Conservation (phyloP, 257 asterid species). For the Paraleonurus japonicus region DNA sequence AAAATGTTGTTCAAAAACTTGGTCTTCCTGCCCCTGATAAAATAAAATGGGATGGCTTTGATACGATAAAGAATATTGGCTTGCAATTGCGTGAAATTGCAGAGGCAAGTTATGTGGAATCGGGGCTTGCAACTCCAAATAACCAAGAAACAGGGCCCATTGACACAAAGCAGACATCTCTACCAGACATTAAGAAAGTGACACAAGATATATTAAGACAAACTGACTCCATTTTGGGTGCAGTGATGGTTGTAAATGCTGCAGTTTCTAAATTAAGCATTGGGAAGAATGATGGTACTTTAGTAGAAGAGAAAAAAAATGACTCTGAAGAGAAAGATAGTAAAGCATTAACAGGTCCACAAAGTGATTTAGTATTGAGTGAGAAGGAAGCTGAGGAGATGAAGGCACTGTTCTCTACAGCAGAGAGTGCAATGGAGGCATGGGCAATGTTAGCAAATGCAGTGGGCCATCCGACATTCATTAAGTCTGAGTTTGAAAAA, state of each 20-base stretch:
- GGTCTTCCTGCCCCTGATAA: constrained; percentile 71
- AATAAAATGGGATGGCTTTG: constrained; percentile 84
- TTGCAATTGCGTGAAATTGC: constrained; percentile 67
- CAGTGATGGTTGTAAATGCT: constrained; percentile 83
- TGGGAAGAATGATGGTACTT: constrained; percentile 47
- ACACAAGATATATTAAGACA: constrained; percentile 79
- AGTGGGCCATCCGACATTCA: constrained; percentile 91
- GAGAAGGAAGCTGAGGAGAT: constrained; percentile 93
- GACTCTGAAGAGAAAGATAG: constrained; percentile 25
- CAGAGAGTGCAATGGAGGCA: constrained; percentile 99
- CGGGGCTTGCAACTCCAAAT: constrained; percentile 86
- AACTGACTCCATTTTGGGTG: constrained; percentile 90
- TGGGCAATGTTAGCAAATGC: constrained; percentile 98
- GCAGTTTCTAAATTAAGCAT: constrained; percentile 66
- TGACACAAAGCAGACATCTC: constrained; percentile 38
- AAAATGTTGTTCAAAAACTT: constrained; percentile 57
- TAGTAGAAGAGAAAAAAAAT: constrained; percentile 33
- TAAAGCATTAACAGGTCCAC: constrained; percentile 21
- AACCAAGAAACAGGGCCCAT: constrained; percentile 35
- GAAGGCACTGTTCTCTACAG: constrained; percentile 88
- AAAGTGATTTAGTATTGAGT: constrained; percentile 48
- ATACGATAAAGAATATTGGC: constrained; percentile 64
- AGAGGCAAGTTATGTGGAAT: constrained; percentile 71
- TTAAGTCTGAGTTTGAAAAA: constrained; percentile 92
- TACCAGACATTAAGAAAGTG: constrained; percentile 72